Conservation (phyloP, 192 early-diverging fungal genomes). For the Funneliformis geosporum region DNA sequence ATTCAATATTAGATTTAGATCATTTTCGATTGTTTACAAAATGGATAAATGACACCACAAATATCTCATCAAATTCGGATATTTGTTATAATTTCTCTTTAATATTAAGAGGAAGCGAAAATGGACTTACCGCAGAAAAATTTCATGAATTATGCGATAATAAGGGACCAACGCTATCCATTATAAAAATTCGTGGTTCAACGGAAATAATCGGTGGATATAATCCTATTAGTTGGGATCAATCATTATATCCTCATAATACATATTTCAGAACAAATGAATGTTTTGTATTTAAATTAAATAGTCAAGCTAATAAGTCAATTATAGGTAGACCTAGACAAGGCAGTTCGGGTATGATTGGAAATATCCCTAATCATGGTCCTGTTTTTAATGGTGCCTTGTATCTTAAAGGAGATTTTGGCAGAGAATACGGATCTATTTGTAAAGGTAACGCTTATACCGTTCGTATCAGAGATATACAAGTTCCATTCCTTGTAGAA, state of each 20-base stretch:
- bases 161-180: neutral
- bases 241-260: neutral
- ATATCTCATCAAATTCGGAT: neutral
- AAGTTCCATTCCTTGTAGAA: no score
- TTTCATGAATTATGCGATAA: neutral
- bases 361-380: neutral
- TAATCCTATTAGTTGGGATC: conserved; percentile 1
- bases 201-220: conserved; percentile 3
- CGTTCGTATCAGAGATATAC: no score
- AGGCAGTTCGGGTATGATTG: neutral
- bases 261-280: neutral
- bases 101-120: neutral
- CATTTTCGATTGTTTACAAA: neutral
- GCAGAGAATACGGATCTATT: no score
- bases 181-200: neutral
- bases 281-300: neutral
- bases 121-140: neutral
- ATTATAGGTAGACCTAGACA: neutral
- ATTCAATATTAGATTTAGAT: neutral
- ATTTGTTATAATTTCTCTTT: neutral
- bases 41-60: neutral
- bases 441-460: no score
- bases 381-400: neutral
- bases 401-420: no score
- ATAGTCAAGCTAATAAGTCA: neutral